These are phyloP conservation scores for Scheffersomyces coipomensis DNA, from an alignment of 805 yeast genomes.

Conservation along the genomic window DNA sequence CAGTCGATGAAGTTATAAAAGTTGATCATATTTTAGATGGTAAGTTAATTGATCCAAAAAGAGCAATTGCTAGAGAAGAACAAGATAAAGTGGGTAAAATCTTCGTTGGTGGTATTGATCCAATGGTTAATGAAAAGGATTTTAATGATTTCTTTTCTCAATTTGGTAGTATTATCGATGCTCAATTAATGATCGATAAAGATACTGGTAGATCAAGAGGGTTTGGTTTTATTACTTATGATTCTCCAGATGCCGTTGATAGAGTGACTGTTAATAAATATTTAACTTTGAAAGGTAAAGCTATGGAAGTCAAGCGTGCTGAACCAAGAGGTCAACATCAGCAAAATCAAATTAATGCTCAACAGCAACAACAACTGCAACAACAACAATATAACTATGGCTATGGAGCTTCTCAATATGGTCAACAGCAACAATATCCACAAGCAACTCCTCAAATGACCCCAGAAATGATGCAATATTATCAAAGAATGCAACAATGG, in stretches of 20 bases:
- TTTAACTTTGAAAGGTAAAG: slow-evolving; percentile 80
- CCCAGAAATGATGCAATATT: slow-evolving; percentile 62
- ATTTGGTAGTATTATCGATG: slow-evolving; percentile 90
- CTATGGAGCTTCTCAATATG: slow-evolving; percentile 24
- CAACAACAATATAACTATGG: slow-evolving; percentile 18
- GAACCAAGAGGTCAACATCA: slow-evolving; percentile 75
- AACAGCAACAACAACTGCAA: slow-evolving; percentile 27
- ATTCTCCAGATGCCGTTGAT: slow-evolving; percentile 91
- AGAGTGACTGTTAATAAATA: slow-evolving; percentile 79
- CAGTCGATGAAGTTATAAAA: slow-evolving; percentile 83
- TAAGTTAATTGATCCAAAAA: slow-evolving; percentile 93
- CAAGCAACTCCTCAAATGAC: slow-evolving; percentile 27
- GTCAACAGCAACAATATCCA: slow-evolving; percentile 17
- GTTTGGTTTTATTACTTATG: slow-evolving; percentile 94
- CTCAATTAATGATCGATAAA: slow-evolving; percentile 95
- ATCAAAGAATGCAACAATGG: slow-evolving; percentile 66
- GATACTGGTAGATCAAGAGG: slow-evolving; percentile 97
- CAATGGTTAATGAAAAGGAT: slow-evolving; percentile 88
- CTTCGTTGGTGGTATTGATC: slow-evolving; percentile 95
- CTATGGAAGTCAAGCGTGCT: slow-evolving; percentile 81
- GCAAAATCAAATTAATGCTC: slow-evolving; percentile 34
- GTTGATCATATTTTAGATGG: slow-evolving; percentile 91
- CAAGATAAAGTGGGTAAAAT: slow-evolving; percentile 96
- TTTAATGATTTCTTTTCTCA: slow-evolving; percentile 82
- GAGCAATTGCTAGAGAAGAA: slow-evolving; percentile 96